Base-by-base conservation (phyloP, 192 early-diverging fungal species). In the Podila epigama region DNA sequence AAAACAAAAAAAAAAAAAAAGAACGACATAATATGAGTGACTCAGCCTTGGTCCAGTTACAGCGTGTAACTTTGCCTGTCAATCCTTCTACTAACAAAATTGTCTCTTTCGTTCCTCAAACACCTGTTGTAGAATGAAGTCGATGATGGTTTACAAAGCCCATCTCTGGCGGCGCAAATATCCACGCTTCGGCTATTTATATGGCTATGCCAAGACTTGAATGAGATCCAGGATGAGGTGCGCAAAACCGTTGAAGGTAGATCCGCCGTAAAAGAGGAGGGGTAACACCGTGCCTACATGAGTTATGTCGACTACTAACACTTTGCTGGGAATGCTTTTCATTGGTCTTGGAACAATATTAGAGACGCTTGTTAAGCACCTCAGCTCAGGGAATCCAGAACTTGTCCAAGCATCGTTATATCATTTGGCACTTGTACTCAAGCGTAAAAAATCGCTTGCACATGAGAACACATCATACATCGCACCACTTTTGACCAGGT, bases 171-270 rank as follows among this genome's bases (percentile, higher is more conserved):
- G 29, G 75, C 79, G 18, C 81, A 82, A 58, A 70, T 82, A 54
- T 55, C 75, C 5, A 82, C 81, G 11, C 29, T 82, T 20, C 52
- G 68, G 41, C 28, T 82, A 5, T 82, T 82, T 57, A 71, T 82
- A 22, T 63, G 75, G 56, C 50, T 78, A 36, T 67, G 69, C 33
- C 58, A 68, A n/a, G 75, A 79, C 20, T 51, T 82, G 37, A 22
- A 44, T 12, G 81, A 82, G 32, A 69, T 82, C 29, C 69, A 79
- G 20, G 69, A 73, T 27, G 81, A 82, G 52, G 51, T 82, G 8
- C 68, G 72, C 33, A 82, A 68, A 41, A 79, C 75, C 8, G 52
- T 82, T 25, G 75, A 69, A 66, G 70, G 79, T 81, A 62, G 16
- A 37, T n/a, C n/a, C n/a, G n/a, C n/a, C n/a, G 5, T 34, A 15